Percentiles rank a stretch among this genome's conserved stretches.
These are phyloP conservation scores for carrot (Daucus carota) DNA, from an alignment of 129 eudicot genomes.

Conservation along the genomic window DNA sequence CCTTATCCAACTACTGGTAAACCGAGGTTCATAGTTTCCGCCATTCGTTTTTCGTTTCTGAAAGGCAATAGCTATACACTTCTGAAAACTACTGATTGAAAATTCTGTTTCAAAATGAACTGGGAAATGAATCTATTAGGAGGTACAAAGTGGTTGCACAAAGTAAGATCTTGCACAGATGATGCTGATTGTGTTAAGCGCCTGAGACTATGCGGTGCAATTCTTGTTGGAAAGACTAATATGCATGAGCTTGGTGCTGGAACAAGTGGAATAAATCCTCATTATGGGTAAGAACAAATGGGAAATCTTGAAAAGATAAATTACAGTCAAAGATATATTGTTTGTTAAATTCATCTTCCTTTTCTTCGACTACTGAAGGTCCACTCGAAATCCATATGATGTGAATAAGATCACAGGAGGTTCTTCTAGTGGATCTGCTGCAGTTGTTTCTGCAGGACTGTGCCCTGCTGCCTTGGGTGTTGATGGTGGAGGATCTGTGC, in stretches of 20 bases:
- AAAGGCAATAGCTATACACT: background rate
- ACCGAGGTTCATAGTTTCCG: background rate
- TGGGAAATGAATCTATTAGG: constrained; percentile 33
- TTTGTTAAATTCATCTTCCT: background rate
- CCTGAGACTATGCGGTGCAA: constrained; percentile 75
- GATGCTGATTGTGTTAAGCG: constrained; percentile 81
- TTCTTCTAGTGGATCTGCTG: constrained; percentile 98
- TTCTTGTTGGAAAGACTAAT: constrained; percentile 88
- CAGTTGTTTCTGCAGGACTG: constrained; percentile 88
- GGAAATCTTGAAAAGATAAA: background rate
- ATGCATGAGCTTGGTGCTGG: constrained; percentile 99
- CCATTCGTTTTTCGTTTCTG: background rate
- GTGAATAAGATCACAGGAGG: constrained; percentile 72
- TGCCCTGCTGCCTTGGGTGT: constrained; percentile 97
- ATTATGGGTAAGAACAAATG: constrained; percentile 60
- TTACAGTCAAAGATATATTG: background rate
- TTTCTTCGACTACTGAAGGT: constrained; percentile 25
- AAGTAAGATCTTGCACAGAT: constrained; percentile 56
- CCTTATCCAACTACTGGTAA: constrained; percentile 97
- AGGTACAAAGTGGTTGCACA: constrained; percentile 96
- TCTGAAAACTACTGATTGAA: background rate
- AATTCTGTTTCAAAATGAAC: background rate
- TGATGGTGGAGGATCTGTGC: constrained; percentile 99
- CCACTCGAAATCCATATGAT: constrained; percentile 71
- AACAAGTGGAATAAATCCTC: constrained; percentile 95